phyloP scores from a whole-genome alignment of 2,329 filamentous ascomycete species.

The Hansfordia pulvinata region DNA sequence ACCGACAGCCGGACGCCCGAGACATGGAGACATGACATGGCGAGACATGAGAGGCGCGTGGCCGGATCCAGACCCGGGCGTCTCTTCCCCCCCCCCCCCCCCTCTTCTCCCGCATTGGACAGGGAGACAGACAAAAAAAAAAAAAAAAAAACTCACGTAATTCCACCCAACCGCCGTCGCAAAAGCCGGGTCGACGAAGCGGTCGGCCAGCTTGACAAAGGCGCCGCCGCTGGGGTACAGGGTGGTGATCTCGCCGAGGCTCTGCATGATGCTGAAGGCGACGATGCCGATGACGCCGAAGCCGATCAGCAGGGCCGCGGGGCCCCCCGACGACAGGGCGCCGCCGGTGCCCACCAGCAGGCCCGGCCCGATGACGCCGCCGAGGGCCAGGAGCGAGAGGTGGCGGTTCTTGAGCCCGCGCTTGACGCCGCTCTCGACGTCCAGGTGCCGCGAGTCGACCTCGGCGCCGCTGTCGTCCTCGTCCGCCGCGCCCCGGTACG shows the following conservation, averaged over 20 bases:
- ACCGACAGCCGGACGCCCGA: no score
- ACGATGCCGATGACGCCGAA: conserved; percentile 61
- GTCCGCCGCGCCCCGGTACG: no score
- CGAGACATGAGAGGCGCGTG: no score
- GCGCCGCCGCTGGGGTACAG: conserved; percentile 58
- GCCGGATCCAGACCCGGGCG: no score
- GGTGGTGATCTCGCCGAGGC: conserved; percentile 60
- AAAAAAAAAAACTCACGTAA: no score
- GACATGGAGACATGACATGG: no score
- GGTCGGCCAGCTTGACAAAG: conserved; percentile 56
- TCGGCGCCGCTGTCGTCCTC: no score
- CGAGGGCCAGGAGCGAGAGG: conserved; percentile 52
- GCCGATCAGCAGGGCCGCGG: conserved; percentile 58
- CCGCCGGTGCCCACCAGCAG: conserved; percentile 59
- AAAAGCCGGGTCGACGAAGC: conserved; percentile 59
- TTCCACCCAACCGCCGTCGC: conserved; percentile 59
- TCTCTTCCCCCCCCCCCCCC: no score
- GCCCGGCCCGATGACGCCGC: conserved; percentile 53
- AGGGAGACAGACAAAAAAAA: no score
- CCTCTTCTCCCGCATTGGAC: no score
- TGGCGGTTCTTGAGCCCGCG: conserved; percentile 50
- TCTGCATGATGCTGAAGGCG: conserved; percentile 57
- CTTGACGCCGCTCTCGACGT: conserved; percentile 51
- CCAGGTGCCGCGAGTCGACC: conserved; percentile 29
- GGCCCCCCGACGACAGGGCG: conserved; percentile 54